Percentiles rank a stretch among this genome's conserved stretches.
Conservation (phyloP, 495 filamentous ascomycete genomes). For the Pseudevernia furfuracea region DNA sequence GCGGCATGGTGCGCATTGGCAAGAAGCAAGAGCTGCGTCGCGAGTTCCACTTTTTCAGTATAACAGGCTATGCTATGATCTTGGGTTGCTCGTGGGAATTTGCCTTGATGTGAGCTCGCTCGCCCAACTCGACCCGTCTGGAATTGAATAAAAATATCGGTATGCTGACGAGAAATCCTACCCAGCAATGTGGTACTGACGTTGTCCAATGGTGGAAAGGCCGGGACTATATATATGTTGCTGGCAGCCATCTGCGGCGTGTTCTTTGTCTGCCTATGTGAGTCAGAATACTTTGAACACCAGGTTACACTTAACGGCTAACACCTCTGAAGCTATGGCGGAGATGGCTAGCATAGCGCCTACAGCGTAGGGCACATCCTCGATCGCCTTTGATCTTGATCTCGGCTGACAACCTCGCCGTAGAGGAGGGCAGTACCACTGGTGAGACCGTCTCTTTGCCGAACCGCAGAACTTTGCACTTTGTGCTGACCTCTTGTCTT, state of each 20-base stretch:
- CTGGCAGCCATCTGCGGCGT: constrained; percentile 21
- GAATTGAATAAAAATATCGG: constrained; percentile 5
- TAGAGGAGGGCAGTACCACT: constrained; percentile 24
- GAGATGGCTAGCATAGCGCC: constrained; percentile 25
- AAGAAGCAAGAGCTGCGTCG: constrained; percentile 25
- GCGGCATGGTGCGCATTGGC: constrained; percentile 21
- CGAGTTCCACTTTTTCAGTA: constrained; percentile 25
- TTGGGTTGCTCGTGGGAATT: constrained; percentile 26
- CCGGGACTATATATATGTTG: constrained; percentile 23
- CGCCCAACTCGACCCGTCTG: not conserved
- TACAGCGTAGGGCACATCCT: constrained; percentile 21
- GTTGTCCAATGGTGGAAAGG: constrained; percentile 23
- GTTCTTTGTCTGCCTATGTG: constrained; percentile 22
- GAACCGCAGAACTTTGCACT: constrained; percentile 3
- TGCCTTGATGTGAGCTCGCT: constrained; percentile 21
- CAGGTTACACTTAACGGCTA: constrained; percentile 9
- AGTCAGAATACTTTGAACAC: constrained; percentile 1
- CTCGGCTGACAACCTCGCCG: constrained; percentile 12
- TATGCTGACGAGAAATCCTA: constrained; percentile 18
- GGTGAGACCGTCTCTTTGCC: constrained; percentile 15
- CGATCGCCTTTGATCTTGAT: constrained; percentile 7
- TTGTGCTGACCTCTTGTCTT: constrained; percentile 10
- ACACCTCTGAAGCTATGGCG: constrained; percentile 21
- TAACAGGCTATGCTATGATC: constrained; percentile 25
- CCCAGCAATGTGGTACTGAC: constrained; percentile 23